Evolutionary conservation across 169 alveolate genomes (phyloP).

Genomic region (Cryptosporidium sp.): DNA sequence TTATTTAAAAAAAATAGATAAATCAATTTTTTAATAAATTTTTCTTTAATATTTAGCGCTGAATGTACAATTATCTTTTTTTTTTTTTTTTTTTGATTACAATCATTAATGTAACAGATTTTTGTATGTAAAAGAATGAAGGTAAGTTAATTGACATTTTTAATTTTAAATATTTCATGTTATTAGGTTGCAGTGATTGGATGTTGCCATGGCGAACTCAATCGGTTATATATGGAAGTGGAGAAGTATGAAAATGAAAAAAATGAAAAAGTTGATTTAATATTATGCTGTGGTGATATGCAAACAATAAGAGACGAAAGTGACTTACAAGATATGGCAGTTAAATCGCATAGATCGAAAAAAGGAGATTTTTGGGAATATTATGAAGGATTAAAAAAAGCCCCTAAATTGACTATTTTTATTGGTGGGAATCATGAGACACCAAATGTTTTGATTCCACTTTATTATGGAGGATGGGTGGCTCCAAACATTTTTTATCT

Average conservation of each 20-base stretch:
- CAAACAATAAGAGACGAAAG: conserved; percentile 90
- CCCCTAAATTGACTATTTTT: conserved; percentile 94
- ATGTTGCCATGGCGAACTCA: conserved; percentile 96
- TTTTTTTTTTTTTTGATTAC: neutral
- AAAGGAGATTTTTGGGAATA: conserved; percentile 93
- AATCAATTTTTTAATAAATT: neutral
- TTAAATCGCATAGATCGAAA: conserved; percentile 89
- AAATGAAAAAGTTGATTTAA: conserved; percentile 89
- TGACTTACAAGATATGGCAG: conserved; percentile 91
- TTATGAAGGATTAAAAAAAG: conserved; percentile 87
- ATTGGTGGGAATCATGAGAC: conserved; percentile 99
- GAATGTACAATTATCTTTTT: neutral
- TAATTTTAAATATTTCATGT: neutral
- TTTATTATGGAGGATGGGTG: conserved; percentile 98
- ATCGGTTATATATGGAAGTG: conserved; percentile 85
- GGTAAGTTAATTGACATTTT: conserved; percentile 2
- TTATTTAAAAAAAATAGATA: neutral
- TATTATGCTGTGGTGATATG: conserved; percentile 97
- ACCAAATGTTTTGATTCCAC: conserved; percentile 91
- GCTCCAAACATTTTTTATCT: conserved; percentile 96
- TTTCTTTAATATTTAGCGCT: neutral
- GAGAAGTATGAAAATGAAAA: conserved; percentile 83
- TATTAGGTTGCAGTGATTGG: conserved; percentile 94
- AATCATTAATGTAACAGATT: neutral
- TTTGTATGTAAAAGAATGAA: conserved; percentile 9